Evolutionary conservation across 2,329 filamentous ascomycete species (phyloP).

Genomic region (Aspergillus transmontanensis): DNA sequence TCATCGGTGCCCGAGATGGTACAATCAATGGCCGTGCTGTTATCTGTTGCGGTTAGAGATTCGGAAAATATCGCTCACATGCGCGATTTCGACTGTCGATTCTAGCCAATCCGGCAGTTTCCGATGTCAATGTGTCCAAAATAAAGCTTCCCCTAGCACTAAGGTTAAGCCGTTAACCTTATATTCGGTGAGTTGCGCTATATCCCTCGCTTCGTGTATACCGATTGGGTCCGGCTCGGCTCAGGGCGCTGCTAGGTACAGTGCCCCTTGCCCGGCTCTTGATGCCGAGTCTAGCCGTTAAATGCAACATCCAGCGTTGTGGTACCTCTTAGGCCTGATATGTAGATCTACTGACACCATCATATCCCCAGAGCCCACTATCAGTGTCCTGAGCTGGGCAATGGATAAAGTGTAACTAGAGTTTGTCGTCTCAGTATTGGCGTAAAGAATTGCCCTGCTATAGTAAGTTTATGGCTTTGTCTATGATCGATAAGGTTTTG

Average conservation of each 20-base stretch:
- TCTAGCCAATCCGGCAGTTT: background rate
- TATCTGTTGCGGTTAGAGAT: background rate
- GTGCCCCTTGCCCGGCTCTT: too few relatives aligned
- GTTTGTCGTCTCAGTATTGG: too few relatives aligned
- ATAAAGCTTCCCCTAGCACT: background rate
- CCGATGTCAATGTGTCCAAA: background rate
- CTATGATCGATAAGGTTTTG: too few relatives aligned
- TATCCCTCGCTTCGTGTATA: background rate
- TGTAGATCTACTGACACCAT: too few relatives aligned
- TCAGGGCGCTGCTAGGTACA: background rate
- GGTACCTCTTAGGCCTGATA: too few relatives aligned
- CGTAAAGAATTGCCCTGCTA: too few relatives aligned
- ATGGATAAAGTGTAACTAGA: too few relatives aligned
- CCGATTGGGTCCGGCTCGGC: background rate
- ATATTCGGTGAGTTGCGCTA: background rate
- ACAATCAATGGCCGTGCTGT: background rate
- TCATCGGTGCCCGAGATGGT: background rate
- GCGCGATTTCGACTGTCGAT: background rate
- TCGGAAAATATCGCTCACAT: background rate
- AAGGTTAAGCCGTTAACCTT: background rate
- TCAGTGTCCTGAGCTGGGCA: too few relatives aligned
- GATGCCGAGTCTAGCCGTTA: too few relatives aligned
- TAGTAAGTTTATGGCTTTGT: fast-evolving
- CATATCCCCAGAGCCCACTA: too few relatives aligned
- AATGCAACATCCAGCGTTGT: too few relatives aligned